Percentiles rank a stretch among this genome's conserved stretches.
phyloP scores from a whole-genome alignment of 2,329 filamentous ascomycete genomes.

The Chrysoporthe puriensis region DNA sequence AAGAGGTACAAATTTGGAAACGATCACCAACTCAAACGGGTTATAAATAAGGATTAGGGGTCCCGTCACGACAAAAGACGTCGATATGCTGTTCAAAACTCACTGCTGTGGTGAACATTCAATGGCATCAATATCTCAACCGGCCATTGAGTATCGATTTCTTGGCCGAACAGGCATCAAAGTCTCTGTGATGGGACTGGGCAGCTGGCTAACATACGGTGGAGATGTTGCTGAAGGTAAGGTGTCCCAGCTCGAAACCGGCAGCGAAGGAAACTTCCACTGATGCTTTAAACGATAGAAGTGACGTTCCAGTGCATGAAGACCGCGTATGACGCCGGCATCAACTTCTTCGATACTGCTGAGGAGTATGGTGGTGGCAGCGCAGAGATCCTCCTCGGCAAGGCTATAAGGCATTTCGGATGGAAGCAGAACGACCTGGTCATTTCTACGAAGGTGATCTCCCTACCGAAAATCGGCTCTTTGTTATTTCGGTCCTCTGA shows the following conservation, averaged over 20 bases:
- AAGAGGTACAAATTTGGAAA: background rate
- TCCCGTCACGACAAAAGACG: too few relatives aligned
- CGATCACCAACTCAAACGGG: background rate
- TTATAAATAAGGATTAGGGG: background rate
- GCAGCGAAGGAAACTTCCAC: background rate
- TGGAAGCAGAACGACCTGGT: conserved; percentile 66
- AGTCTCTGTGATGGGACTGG: conserved; percentile 5
- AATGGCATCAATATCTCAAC: background rate
- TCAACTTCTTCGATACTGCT: conserved; percentile 68
- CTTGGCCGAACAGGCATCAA: conserved; percentile 6
- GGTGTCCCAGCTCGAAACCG: background rate
- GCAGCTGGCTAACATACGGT: background rate
- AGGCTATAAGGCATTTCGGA: conserved; percentile 61
- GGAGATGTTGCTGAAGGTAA: conserved; percentile 1
- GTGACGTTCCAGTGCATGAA: conserved; percentile 59
- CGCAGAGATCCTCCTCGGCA: conserved; percentile 66
- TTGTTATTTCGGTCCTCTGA: background rate
- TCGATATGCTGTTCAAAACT: too few relatives aligned
- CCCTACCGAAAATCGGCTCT: background rate
- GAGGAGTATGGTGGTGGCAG: conserved; percentile 62
- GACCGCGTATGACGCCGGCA: conserved; percentile 60
- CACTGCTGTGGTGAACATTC: background rate
- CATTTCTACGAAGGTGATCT: conserved; percentile 59
- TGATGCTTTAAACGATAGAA: conserved; percentile 43
- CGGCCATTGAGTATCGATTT: background rate